phyloP scores from a whole-genome alignment of 2,329 filamentous ascomycete genomes.

The Volutella citrinella region DNA sequence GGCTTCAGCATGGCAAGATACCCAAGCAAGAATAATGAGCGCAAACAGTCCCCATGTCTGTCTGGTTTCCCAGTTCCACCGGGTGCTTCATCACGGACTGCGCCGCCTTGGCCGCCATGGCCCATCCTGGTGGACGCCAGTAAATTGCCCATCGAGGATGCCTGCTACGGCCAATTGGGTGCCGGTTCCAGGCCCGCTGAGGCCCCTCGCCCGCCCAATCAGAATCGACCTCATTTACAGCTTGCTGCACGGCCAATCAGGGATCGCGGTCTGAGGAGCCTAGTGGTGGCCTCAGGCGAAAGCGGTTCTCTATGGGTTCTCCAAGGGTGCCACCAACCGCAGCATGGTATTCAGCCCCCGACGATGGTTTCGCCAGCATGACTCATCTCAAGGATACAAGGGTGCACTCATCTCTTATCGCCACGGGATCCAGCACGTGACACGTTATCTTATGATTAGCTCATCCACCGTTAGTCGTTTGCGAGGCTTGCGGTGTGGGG shows the following conservation, averaged over 20 bases:
- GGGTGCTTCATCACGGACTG: conserved; percentile 10
- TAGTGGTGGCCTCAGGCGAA: conserved; percentile 12
- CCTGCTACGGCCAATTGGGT: conserved; percentile 14
- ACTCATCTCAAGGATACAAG: too few species aligned
- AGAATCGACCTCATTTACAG: conserved; percentile 10
- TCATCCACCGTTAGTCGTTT: conserved; percentile 13
- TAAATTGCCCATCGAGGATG: conserved; percentile 11
- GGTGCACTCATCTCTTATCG: too few species aligned
- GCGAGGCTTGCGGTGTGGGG: conserved; percentile 13
- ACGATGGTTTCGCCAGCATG: conserved; percentile 8
- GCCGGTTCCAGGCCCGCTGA: conserved; percentile 9
- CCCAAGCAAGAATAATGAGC: too few species aligned
- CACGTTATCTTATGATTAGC: conserved; percentile 20
- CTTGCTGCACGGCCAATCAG: conserved; percentile 18
- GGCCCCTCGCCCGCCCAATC: conserved; percentile 14
- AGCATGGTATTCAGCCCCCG: too few species aligned
- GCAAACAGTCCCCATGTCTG: too few species aligned
- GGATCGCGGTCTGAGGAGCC: too few species aligned
- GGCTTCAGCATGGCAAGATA: too few species aligned
- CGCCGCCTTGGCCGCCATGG: too few species aligned
- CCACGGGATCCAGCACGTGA: conserved; percentile 19
- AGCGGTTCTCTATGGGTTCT: conserved; percentile 1
- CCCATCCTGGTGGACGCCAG: conserved; percentile 12
- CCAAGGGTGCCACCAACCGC: too few species aligned
- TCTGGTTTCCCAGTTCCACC: conserved; percentile 5